Evolutionary conservation across 2,329 filamentous ascomycete species (phyloP).

Genomic region (Ascochyta koolunga): DNA sequence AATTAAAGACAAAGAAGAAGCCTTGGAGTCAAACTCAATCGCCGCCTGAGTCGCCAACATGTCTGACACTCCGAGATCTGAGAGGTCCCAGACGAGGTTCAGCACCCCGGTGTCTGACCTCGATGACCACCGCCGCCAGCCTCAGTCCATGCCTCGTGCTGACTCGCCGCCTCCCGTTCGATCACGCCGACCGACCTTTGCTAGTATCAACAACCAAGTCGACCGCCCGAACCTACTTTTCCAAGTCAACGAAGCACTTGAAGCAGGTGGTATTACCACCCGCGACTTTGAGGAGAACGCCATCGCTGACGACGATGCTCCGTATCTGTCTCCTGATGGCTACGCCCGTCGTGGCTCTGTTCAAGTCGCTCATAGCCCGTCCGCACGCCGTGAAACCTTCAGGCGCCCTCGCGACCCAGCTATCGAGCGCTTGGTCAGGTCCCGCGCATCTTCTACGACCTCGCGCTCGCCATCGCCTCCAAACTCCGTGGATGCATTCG

Average conservation of each 20-base stretch:
- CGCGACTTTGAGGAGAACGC: slow-evolving; percentile 92
- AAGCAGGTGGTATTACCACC: slow-evolving; percentile 54
- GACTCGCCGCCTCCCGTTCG: slow-evolving; percentile 59
- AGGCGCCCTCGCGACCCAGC: slow-evolving; percentile 47
- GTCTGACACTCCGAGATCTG: slow-evolving; percentile 69
- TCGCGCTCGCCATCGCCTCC: slow-evolving; percentile 82
- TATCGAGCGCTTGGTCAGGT: slow-evolving; percentile 46
- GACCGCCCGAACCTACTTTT: slow-evolving; percentile 53
- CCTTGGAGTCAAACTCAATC: slow-evolving; percentile 28
- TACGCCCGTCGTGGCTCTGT: slow-evolving; percentile 57
- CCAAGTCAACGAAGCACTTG: slow-evolving; percentile 54
- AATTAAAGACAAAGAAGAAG: slow-evolving; percentile 15
- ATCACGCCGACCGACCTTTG: slow-evolving; percentile 72
- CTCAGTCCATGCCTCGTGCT: slow-evolving; percentile 63
- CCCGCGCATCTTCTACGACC: slow-evolving; percentile 57
- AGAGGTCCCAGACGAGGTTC: slow-evolving; percentile 68
- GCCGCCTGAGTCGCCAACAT: slow-evolving; percentile 48
- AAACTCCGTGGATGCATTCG: slow-evolving; percentile 97
- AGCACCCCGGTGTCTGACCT: slow-evolving; percentile 78
- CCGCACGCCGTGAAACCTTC: slow-evolving; percentile 52
- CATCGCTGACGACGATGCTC: slow-evolving; percentile 73
- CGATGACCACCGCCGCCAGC: slow-evolving; percentile 82
- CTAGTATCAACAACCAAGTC: slow-evolving; percentile 62
- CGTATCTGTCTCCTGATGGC: slow-evolving; percentile 50
- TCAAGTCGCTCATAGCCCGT: slow-evolving; percentile 39